Base-by-base conservation (phyloP, 106 monocot genomes). In the Agapanthus africanus region DNA sequence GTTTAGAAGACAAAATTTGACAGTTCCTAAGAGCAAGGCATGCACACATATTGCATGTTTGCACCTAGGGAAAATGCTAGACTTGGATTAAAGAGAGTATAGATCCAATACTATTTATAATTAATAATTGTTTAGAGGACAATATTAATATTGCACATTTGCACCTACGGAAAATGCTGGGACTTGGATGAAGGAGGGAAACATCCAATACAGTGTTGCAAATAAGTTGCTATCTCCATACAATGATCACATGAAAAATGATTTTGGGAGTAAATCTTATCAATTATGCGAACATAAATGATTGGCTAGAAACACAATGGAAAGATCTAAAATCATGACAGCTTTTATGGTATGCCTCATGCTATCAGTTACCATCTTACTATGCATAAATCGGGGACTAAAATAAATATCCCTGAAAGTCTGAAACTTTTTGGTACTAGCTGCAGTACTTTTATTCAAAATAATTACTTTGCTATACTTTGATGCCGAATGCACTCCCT, bases 401-500 rank as follows among this genome's bases (percentile, higher is more conserved):
- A 47, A 31, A 67, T 67, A 10, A 2, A 32, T 32, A 47, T 8
- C 44, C n/a, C n/a, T n/a, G n/a, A 16, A n/a, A n/a, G n/a, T n/a
- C 26, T 32, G 3, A 67, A 67, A 30, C 30, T 28, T 46, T n/a
- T 27, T 46, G 47, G 47, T n/a, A 30, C 67, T 14, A 40, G 25
- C 11, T 23, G 40, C 6, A 11, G 15, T 25, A 40, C 39, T 22
- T 32, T 25, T 14, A 22, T 49, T 35, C 18, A 49, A 59, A 74
- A 6, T 8, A 74, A 8, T n/a, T 81, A 93, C 93, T 86, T 93
- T 76, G 93, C 93, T 75, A 90, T 80, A 74, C 81, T 76, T 77
- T 93, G 93, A 82, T 93, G 93, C 25, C 93, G 93, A 78, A 93
- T 93, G 69, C 93, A 93, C 54, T 93, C 93, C 61, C 93, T 86